These are phyloP conservation scores for Platanthera zijinensis DNA, from an alignment of 106 monocot species.

Conservation along the genomic window DNA sequence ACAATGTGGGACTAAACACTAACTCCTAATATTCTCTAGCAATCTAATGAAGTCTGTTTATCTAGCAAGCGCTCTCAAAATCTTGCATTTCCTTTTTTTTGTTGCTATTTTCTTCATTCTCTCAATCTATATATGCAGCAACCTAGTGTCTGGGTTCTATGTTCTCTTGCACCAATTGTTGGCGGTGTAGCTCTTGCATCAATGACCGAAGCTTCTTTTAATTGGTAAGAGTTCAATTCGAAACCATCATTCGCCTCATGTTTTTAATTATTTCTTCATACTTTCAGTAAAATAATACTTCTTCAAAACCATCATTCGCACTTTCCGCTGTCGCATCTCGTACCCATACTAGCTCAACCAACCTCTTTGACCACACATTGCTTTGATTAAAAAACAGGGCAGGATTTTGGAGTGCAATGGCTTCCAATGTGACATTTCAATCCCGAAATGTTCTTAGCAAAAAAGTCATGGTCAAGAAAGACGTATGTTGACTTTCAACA, in stretches of 20 bases:
- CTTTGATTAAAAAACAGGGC: slow-evolving; percentile 39
- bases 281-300: background rate
- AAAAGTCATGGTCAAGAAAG: slow-evolving; percentile 78
- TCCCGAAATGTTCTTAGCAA: slow-evolving; percentile 97
- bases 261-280: background rate
- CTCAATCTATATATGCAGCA: slow-evolving; percentile 19
- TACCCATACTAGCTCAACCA: background rate
- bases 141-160: slow-evolving; percentile 46
- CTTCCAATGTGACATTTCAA: slow-evolving; percentile 81
- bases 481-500: slow-evolving; percentile 28
- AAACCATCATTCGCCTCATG: background rate
- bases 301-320: too few relatives aligned
- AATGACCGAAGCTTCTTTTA: slow-evolving; percentile 67
- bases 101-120: background rate
- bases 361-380: background rate
- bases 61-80: background rate
- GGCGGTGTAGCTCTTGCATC: slow-evolving; percentile 76
- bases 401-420: slow-evolving; percentile 99
- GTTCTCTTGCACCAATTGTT: slow-evolving; percentile 62
- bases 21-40: too few relatives aligned
- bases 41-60: background rate
- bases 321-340: background rate
- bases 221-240: slow-evolving; percentile 41
- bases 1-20: too few relatives aligned
- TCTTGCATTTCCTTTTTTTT: background rate